Percentiles rank a stretch among this genome's conserved stretches.
phyloP scores from a whole-genome alignment of 2,329 filamentous ascomycete species.

The Westerdykella sp. region DNA sequence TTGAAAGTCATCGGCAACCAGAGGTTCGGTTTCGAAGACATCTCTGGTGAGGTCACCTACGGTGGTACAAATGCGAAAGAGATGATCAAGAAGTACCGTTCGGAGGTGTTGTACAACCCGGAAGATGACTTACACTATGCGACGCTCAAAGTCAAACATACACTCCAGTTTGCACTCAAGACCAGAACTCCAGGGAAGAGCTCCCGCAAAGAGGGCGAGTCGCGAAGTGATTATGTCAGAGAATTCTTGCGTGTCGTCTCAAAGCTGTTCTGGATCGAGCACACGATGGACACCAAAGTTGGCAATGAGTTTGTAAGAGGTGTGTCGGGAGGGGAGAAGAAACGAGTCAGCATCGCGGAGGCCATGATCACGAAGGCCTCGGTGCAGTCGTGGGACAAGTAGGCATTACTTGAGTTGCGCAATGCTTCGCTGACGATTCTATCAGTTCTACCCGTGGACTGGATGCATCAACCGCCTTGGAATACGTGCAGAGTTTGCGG shows the following conservation, averaged over 20 bases:
- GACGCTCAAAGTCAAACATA: slow-evolving; percentile 69
- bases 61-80: slow-evolving; percentile 50
- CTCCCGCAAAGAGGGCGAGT: slow-evolving; percentile 56
- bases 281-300: slow-evolving; percentile 67
- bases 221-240: slow-evolving; percentile 52
- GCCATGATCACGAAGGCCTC: slow-evolving; percentile 39
- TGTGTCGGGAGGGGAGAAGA: slow-evolving; percentile 45
- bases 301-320: slow-evolving; percentile 70
- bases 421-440: slow-evolving; percentile 13
- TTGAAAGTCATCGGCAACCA: slow-evolving; percentile 64
- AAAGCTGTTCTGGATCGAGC: slow-evolving; percentile 65
- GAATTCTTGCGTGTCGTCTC: slow-evolving; percentile 63
- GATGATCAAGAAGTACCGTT: slow-evolving; percentile 55
- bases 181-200: slow-evolving; percentile 60
- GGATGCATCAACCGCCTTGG: slow-evolving; percentile 66
- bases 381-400: slow-evolving; percentile 42
- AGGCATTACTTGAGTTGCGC: background rate
- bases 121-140: slow-evolving; percentile 74
- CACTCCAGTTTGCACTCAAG: slow-evolving; percentile 65
- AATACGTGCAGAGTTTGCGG: slow-evolving; percentile 64
- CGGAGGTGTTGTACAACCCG: slow-evolving; percentile 66
- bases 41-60: slow-evolving; percentile 51
- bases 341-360: slow-evolving; percentile 46
- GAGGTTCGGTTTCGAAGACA: slow-evolving; percentile 52
- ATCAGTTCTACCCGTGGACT: slow-evolving; percentile 59